Percentiles rank a stretch among this genome's conserved stretches.
Evolutionary conservation across 176 grass and related monocot species (phyloP).

Genomic region (Zoysia pacifica): DNA sequence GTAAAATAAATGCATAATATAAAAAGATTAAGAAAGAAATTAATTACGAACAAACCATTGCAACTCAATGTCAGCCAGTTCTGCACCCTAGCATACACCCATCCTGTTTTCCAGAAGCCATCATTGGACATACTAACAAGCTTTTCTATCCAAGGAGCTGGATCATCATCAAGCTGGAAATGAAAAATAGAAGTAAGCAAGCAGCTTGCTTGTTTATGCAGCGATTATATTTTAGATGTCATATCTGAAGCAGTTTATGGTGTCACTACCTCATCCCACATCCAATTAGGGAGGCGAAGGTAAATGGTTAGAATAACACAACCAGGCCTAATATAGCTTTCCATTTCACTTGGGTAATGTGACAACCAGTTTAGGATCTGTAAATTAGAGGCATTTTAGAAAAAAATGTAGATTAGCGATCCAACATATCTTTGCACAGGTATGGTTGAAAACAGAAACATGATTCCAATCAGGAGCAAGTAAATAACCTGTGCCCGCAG

Average conservation of each 20-base stretch:
- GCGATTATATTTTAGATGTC: slow-evolving; percentile 9
- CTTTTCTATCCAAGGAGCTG: slow-evolving; percentile 67
- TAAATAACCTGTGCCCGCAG: slow-evolving; percentile 72
- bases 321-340: slow-evolving; percentile 95
- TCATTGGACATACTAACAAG: slow-evolving; percentile 46
- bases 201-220: slow-evolving; percentile 11
- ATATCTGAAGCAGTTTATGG: neutral
- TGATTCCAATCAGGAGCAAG: slow-evolving; percentile 40
- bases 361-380: slow-evolving; percentile 83
- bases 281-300: slow-evolving; percentile 67
- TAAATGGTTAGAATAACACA: slow-evolving; percentile 93
- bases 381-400: slow-evolving; percentile 30
- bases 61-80: slow-evolving; percentile 59
- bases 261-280: slow-evolving; percentile 68
- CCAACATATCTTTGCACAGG: slow-evolving; percentile 20
- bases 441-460: slow-evolving; percentile 30
- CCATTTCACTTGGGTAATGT: slow-evolving; percentile 75
- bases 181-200: slow-evolving; percentile 21
- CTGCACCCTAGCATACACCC: slow-evolving; percentile 71
- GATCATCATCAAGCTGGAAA: slow-evolving; percentile 54
- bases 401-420: slow-evolving; percentile 6
- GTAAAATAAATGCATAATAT: slow-evolving; percentile 2
- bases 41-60: slow-evolving; percentile 56
- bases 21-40: neutral
- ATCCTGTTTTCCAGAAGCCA: slow-evolving; percentile 70